These are phyloP conservation scores for Globomyces sp. DNA, from an alignment of 371 early-diverging fungal genomes.

Conservation along the genomic window DNA sequence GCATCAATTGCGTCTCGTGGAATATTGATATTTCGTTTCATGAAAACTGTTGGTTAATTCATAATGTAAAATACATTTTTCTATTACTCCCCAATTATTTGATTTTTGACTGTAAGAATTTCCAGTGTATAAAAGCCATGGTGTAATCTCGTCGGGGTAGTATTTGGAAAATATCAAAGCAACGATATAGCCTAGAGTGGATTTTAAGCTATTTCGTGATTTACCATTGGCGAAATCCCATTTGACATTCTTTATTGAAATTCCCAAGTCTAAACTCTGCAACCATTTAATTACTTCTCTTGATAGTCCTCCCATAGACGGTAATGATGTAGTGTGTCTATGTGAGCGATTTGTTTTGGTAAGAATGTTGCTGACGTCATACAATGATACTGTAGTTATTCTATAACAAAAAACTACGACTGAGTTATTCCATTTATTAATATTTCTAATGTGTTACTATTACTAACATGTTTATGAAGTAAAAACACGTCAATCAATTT, in stretches of 20 bases:
- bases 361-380: no score
- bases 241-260: conserved; percentile 15
- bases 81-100: conserved; percentile 44
- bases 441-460: no score
- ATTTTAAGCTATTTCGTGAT: no score
- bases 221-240: conserved; percentile 22
- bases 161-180: conserved; percentile 20
- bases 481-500: background rate
- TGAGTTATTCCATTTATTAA: no score
- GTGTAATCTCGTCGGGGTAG: conserved; percentile 16
- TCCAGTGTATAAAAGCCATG: conserved; percentile 16
- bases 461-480: no score
- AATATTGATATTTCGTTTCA: conserved; percentile 29
- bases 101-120: conserved; percentile 27
- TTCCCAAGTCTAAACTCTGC: conserved; percentile 19
- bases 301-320: conserved; percentile 5
- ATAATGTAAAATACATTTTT: conserved; percentile 30
- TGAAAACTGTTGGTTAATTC: conserved; percentile 30
- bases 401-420: no score
- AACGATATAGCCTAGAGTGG: conserved; percentile 13
- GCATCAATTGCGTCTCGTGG: conserved; percentile 42
- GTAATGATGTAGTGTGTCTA: no score
- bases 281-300: conserved; percentile 24
- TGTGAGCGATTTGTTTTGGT: no score
- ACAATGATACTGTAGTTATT: no score